Percentiles rank a stretch among this genome's conserved stretches.
Conservation (phyloP, 768 basidiomycete genomes). For the Chalciporus chontae region DNA sequence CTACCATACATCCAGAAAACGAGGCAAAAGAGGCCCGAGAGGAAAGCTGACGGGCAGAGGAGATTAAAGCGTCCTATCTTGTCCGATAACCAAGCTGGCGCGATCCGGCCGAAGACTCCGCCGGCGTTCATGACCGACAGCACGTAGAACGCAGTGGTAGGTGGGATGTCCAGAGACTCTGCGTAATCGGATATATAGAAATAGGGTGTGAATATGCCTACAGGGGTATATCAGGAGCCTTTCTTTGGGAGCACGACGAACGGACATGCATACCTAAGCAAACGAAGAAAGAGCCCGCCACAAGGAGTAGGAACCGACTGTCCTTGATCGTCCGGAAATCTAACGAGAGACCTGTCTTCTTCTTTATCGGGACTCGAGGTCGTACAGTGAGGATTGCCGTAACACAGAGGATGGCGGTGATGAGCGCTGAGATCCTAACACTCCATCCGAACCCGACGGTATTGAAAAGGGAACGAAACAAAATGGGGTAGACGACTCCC, state of each 20-base stretch:
- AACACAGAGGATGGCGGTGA: constrained; percentile 46
- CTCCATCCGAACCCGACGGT: constrained; percentile 60
- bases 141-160: constrained; percentile 47
- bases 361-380: constrained; percentile 22
- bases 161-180: constrained; percentile 35
- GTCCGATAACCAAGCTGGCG: constrained; percentile 64
- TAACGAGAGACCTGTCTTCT: constrained; percentile 17
- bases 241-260: neutral
- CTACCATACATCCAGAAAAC: constrained; percentile 53
- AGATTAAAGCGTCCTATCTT: constrained; percentile 64
- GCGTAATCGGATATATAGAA: constrained; percentile 68
- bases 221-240: constrained; percentile 1
- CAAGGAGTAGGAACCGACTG: constrained; percentile 48
- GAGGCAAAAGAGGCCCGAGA: constrained; percentile 58
- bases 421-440: constrained; percentile 53
- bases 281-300: constrained; percentile 52
- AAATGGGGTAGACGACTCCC: constrained; percentile 66
- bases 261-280: constrained; percentile 48
- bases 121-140: constrained; percentile 70
- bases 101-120: constrained; percentile 59
- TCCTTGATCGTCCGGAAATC: constrained; percentile 40
- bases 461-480: constrained; percentile 55
- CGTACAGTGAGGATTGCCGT: constrained; percentile 47
- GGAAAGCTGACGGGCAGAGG: constrained; percentile 57
- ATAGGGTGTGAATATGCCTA: constrained; percentile 70